These are phyloP conservation scores for Haberlea rhodopensis DNA, from an alignment of 257 asterid genomes.

Conservation along the genomic window DNA sequence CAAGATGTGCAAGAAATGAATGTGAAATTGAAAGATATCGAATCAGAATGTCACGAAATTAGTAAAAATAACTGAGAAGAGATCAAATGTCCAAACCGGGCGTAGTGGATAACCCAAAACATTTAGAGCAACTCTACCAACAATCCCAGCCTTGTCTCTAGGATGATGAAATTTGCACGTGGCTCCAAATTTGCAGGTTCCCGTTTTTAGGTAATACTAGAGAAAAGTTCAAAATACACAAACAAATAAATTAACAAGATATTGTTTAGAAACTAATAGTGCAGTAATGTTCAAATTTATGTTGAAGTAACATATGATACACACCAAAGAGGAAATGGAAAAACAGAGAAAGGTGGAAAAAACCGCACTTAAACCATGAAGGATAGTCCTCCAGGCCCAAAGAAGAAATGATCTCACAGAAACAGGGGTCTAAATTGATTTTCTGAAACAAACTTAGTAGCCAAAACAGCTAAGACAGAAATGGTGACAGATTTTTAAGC, in stretches of 20 bases:
- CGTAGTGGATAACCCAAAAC: conserved; percentile 91
- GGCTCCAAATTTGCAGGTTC: conserved; percentile 92
- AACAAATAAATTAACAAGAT: conserved; percentile 25
- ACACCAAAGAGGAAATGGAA: background rate
- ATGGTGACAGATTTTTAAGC: background rate
- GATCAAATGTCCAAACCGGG: conserved; percentile 52
- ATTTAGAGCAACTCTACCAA: conserved; percentile 83
- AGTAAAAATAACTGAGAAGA: conserved; percentile 10
- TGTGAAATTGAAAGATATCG: background rate
- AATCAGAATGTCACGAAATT: background rate
- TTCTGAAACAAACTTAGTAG: background rate
- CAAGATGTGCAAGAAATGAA: background rate
- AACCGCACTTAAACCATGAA: background rate
- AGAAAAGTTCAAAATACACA: conserved; percentile 20
- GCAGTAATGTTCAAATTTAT: conserved; percentile 8
- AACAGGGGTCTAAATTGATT: conserved; percentile 12
- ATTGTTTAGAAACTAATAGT: conserved; percentile 14
- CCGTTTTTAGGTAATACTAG: conserved; percentile 87
- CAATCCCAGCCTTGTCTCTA: conserved; percentile 81
- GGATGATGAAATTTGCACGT: conserved; percentile 95
- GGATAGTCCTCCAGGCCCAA: too few relatives aligned
- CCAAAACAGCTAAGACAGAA: conserved; percentile 7
- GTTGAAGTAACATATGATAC: conserved; percentile 11
- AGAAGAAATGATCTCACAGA: background rate
- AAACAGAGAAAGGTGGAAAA: conserved; percentile 21